phyloP scores from a whole-genome alignment of 2,329 filamentous ascomycete genomes.

The Phoma sp. region DNA sequence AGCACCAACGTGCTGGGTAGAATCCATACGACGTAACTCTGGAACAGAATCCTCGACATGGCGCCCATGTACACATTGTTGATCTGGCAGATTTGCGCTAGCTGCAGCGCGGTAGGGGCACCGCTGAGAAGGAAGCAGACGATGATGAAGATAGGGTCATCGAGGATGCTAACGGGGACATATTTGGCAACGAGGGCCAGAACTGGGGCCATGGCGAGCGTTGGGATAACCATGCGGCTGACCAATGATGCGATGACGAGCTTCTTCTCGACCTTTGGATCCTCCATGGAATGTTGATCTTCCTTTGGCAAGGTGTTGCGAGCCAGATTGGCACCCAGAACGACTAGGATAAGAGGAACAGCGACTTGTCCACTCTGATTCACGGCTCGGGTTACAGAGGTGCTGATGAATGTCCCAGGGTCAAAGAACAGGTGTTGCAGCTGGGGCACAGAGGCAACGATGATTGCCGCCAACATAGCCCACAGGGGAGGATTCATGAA shows the following conservation, averaged over 20 bases:
- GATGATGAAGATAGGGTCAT: constrained; percentile 97
- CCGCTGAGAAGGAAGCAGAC: constrained; percentile 97
- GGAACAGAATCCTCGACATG: constrained; percentile 91
- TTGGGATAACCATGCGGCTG: constrained; percentile 91
- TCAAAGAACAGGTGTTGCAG: constrained; percentile 88
- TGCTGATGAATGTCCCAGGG: constrained; percentile 86
- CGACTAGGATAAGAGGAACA: constrained; percentile 92
- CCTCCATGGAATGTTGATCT: constrained; percentile 70
- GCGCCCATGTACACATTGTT: constrained; percentile 95
- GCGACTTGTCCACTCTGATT: constrained; percentile 86
- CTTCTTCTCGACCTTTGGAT: constrained; percentile 71
- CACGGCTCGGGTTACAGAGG: constrained; percentile 89
- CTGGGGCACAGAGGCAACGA: constrained; percentile 84
- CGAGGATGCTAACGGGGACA: constrained; percentile 89
- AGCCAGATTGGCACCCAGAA: constrained; percentile 91
- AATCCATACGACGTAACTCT: constrained; percentile 98
- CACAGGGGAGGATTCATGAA: constrained; percentile 99
- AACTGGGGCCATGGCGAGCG: constrained; percentile 88
- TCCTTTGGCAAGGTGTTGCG: constrained; percentile 82
- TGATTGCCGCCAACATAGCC: constrained; percentile 92
- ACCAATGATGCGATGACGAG: constrained; percentile 85
- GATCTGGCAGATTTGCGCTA: constrained; percentile 98
- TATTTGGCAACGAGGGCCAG: constrained; percentile 88
- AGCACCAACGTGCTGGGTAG: constrained; percentile 89
- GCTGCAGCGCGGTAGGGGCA: constrained; percentile 88